Base-by-base conservation (phyloP, 2,329 filamentous ascomycete species). In the Aspergillus transmontanensis region DNA sequence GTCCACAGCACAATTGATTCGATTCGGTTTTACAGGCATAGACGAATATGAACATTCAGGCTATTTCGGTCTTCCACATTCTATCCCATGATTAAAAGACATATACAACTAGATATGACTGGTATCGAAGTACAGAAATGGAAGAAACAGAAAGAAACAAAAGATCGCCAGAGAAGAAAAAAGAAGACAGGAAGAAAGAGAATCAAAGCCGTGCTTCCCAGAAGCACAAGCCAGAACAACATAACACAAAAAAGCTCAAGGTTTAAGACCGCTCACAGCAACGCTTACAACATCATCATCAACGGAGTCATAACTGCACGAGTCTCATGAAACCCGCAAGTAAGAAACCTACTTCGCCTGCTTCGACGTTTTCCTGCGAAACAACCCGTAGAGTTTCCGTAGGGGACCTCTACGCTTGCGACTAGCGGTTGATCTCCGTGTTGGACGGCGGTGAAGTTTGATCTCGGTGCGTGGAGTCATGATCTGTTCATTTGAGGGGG, bases 361-460 rank as follows among this genome's bases (percentile, higher is more conserved):
- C 21, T 50, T 45, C 2, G 21, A 32, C 6, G 34, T 4, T 10
- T 53, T 59, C 19, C 36, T 41, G 46, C 48, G 58, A 14, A 54
- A 54, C 28, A 59, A 21, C 14, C 32, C 58, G 19, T 26, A 59
- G 12, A 59, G 34, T 43, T 41, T 39, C 14, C 26, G 21, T 3
- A 59, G 43, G 9, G 58, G 48, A 5, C 57, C 46, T 16, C 34
- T 53, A 23, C 45, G 57, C 21, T 43, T 50, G 56, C 39, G 56
- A 48, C 43, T 34, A 12, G 30, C 4, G 39, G 10, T 34, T 16
- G 56, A 58, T 12, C 30, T 21, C 30, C 43, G 56, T 32, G 56
- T 58, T 10, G 43, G 30, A 34, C n/a, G 28, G 7, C 56, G 56
- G n/a, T 58, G 56, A 4, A 46, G 4, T 16, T 36, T 28, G 19